phyloP scores from a whole-genome alignment of 805 yeast genomes.

The Candida patagonica region DNA sequence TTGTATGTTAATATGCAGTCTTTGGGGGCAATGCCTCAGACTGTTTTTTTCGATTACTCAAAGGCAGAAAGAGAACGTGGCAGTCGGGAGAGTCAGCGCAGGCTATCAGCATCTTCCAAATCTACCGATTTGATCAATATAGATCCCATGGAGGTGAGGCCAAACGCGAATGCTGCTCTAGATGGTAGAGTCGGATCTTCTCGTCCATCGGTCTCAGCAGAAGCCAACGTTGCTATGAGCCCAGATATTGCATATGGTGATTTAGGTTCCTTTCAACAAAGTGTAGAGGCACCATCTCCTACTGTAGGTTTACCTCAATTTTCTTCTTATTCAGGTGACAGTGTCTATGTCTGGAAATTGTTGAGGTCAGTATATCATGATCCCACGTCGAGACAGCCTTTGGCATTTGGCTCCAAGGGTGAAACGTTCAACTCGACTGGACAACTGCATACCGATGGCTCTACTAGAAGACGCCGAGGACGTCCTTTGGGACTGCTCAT shows the following conservation, averaged over 20 bases:
- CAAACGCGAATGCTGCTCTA: neutral
- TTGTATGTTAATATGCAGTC: slow-evolving; percentile 8
- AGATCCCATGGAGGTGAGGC: neutral
- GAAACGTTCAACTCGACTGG: slow-evolving; percentile 2
- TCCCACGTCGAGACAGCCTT: slow-evolving; percentile 46
- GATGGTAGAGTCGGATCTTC: neutral
- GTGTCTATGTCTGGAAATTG: slow-evolving; percentile 52
- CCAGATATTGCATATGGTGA: slow-evolving; percentile 16
- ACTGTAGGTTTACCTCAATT: too few relatives aligned
- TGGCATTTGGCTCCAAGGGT: slow-evolving; percentile 52
- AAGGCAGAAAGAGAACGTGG: neutral
- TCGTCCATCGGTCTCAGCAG: neutral
- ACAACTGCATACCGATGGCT: neutral
- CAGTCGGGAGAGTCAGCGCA: neutral
- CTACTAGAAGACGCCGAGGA: slow-evolving; percentile 19
- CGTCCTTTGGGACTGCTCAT: slow-evolving; percentile 46
- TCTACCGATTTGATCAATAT: neutral
- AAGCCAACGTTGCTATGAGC: slow-evolving; percentile 11
- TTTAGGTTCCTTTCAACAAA: slow-evolving; percentile 6
- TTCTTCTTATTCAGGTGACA: slow-evolving; percentile 55
- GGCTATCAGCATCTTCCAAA: neutral
- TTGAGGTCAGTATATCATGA: slow-evolving; percentile 45
- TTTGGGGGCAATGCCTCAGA: slow-evolving; percentile 13
- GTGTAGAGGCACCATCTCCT: slow-evolving; percentile 26
- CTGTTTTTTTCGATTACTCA: slow-evolving; percentile 14